These are phyloP conservation scores for Annulohypoxylon moriforme DNA, from an alignment of 495 filamentous ascomycete species.

Conservation along the genomic window DNA sequence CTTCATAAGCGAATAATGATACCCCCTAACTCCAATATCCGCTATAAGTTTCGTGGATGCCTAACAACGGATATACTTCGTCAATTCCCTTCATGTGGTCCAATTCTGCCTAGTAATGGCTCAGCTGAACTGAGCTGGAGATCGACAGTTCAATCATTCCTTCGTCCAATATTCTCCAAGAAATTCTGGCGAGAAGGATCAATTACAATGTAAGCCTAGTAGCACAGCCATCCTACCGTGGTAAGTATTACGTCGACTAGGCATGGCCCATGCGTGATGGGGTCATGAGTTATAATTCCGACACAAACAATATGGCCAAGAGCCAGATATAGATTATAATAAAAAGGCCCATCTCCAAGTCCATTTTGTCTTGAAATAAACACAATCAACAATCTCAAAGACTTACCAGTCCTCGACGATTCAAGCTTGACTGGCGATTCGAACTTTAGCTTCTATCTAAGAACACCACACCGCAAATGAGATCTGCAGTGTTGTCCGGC, in stretches of 20 bases:
- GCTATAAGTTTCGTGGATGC: neutral
- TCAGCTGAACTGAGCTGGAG: slow-evolving; percentile 3
- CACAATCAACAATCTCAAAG: neutral
- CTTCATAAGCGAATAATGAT: neutral
- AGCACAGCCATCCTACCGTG: neutral
- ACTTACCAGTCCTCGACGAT: neutral
- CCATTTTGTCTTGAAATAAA: neutral
- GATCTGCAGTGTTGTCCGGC: neutral
- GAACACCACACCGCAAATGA: neutral
- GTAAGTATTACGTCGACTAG: neutral
- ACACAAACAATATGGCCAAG: neutral
- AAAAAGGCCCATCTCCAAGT: neutral
- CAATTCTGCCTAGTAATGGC: neutral
- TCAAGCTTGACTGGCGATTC: neutral
- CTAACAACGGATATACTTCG: neutral
- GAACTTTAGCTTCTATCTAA: neutral
- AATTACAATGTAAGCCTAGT: neutral
- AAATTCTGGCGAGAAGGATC: neutral
- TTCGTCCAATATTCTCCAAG: neutral
- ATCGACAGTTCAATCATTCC: neutral
- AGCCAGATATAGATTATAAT: neutral
- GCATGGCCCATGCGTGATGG: neutral
- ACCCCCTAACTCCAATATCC: neutral
- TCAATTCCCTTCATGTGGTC: neutral
- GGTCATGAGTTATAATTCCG: neutral